Base-by-base conservation (phyloP, 2,329 filamentous ascomycete genomes). In the Fusarium cyanostomum region DNA sequence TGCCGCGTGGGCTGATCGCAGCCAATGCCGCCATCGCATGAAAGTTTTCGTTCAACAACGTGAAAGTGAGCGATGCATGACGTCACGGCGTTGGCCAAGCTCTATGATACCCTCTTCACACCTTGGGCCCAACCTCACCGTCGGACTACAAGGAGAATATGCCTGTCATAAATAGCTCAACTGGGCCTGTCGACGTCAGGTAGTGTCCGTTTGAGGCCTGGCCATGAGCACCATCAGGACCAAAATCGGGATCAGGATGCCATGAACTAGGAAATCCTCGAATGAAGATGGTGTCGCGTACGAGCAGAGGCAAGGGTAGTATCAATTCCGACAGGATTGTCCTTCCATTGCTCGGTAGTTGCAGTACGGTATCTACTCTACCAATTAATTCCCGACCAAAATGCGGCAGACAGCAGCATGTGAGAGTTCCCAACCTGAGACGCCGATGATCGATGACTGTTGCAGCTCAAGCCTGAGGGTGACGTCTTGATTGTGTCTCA, bases 21-120 rank as follows among this genome's bases (percentile, higher is more conserved):
- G 38, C 59, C 57, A 57, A 65, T 62, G 53, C 31, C 43, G 51
- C 51, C 50, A 68, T 67, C 50, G 53, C 52, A 59, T 63, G 52
- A 56, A 66, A 59, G 48, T 51, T 53, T 45, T 57, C 38, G 48
- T 52, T 62, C 52, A 62, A 56, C 41, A 44, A 59, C 44, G 31
- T 60, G 48, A 50, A 26, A 50, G 43, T 67, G 68, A 68, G 31
- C 61, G 58, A 60, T 71, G 56, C 54, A 67, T 71, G 68, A 71
- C 69, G 68, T 71, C 69, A 71, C 34, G 24, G 8, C 8, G 10
- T 16, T 39, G n/a, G 12, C 48, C 26, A 33, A 62, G 37, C 49
- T 37, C 33, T 27, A 30, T 26, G 11, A 18, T 42, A 41, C 59
- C 44, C 51, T 6, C 21, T 26, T 21, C 12, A 43, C 38, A 44